phyloP scores from a whole-genome alignment of 2,329 filamentous ascomycete genomes.

The Aspergillus cejpii region DNA sequence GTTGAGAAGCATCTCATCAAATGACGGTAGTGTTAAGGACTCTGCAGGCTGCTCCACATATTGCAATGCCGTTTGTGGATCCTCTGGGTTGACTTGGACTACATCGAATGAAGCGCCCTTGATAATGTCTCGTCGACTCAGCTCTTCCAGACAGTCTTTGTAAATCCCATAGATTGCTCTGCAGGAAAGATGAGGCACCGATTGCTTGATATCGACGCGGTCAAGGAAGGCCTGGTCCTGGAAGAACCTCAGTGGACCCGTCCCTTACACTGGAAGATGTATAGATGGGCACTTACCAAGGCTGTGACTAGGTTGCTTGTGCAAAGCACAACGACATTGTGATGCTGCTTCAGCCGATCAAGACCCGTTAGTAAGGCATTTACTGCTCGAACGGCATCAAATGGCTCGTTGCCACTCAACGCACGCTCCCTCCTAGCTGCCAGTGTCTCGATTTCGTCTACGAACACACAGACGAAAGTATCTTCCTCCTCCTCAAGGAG shows the following conservation, averaged over 20 bases:
- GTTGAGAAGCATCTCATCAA: conserved; percentile 26
- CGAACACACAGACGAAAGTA: conserved; percentile 42
- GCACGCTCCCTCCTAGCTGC: conserved; percentile 41
- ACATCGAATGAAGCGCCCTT: conserved; percentile 25
- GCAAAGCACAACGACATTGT: conserved; percentile 46
- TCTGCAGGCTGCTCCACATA: conserved; percentile 24
- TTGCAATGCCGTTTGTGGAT: conserved; percentile 23
- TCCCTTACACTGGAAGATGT: neutral
- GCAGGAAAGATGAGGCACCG: conserved; percentile 37
- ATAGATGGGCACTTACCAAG: conserved; percentile 27
- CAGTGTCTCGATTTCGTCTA: conserved; percentile 48
- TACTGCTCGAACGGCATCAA: conserved; percentile 44
- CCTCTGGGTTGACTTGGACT: conserved; percentile 16
- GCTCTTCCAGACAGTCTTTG: conserved; percentile 43
- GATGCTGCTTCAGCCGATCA: conserved; percentile 38
- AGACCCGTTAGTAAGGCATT: conserved; percentile 47
- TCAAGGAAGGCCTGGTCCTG: conserved; percentile 46
- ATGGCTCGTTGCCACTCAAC: conserved; percentile 38
- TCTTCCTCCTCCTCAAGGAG: conserved; percentile 34
- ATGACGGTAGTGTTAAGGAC: conserved; percentile 19
- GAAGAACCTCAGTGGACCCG: neutral
- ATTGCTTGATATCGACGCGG: conserved; percentile 44
- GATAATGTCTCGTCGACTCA: conserved; percentile 37
- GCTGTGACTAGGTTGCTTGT: conserved; percentile 46
- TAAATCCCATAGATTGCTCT: conserved; percentile 45